Base-by-base conservation (phyloP, 495 filamentous ascomycete species). In the Durotheca rogersii region DNA sequence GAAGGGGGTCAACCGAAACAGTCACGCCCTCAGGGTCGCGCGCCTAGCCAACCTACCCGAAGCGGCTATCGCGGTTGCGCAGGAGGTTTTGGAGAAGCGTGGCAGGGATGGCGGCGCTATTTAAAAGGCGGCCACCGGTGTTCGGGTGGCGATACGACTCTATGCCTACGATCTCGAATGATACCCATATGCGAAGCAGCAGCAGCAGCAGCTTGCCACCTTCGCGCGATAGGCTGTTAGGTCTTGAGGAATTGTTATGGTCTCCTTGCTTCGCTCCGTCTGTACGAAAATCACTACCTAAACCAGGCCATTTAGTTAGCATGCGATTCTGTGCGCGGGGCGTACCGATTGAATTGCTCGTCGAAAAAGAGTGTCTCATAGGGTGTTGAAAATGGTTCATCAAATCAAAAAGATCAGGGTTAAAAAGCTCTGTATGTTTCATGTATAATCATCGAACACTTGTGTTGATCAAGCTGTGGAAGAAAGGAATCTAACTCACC, bases 11-110 rank as follows among this genome's bases (percentile, higher is more conserved):
- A 98, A 97, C 72, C 80, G 81, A 25, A 70, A 86, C 51, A 90
- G 85, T 33, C 94, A 98, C 70, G 93, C 93, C 17, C 65, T 98
- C 35, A 96, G 94, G 61, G 93, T 97, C 7, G 94, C 94, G 10
- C 78, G 82, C 42, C 67, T 98, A 51, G 94, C 93, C 9, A 90
- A 90, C 58, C 58, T 90, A 40, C 85, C 85, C 3, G 77, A 76
- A 41, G 67, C 74, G 27, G 80, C 80, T 1, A 77, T 89, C 31
- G 69, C 68, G 15, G 64, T 84, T 41, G 86, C 85, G 3, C 63
- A 61, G 47, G 54, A 67, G 39, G 61, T 78, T 2, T 53, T 81
- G 41, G 67, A 59, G 14, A 46, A 44, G 27, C 15, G 39, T 11
- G 23, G 12, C 15, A 31, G 32, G 11, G 20, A 52, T 11, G 19